These are phyloP conservation scores for slime mould (Dictyostelium discoideum) DNA, from an alignment of 78 protist species.

Conservation along the genomic window dicty_2.7 NC_007091.3:1288501-1289000, in stretches of 20 bases:
- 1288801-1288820: not conserved
- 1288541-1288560: conserved; percentile 38
- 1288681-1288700: too few relatives aligned
- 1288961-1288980: conserved; percentile 52
- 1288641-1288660: conserved; percentile 1
- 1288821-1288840: not conserved
- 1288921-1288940: conserved; percentile 45
- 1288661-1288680: not conserved
- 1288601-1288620: not conserved
- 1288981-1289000: conserved; percentile 78
- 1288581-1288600: not conserved
- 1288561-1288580: not conserved
- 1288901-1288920: not conserved
- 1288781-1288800: not conserved
- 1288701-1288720: not conserved
- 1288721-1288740: not conserved
- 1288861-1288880: not conserved
- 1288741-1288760: not conserved
- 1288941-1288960: conserved; percentile 43
- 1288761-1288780: not conserved
- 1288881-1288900: not conserved
- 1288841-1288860: not conserved
- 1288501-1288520: conserved; percentile 74
- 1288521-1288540: conserved; percentile 11
- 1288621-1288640: not conserved